A percentile compares a stretch with the other conserved stretches of the same genome.
phyloP scores from a whole-genome alignment of 805 yeast species.

The Starmera caribaea region DNA sequence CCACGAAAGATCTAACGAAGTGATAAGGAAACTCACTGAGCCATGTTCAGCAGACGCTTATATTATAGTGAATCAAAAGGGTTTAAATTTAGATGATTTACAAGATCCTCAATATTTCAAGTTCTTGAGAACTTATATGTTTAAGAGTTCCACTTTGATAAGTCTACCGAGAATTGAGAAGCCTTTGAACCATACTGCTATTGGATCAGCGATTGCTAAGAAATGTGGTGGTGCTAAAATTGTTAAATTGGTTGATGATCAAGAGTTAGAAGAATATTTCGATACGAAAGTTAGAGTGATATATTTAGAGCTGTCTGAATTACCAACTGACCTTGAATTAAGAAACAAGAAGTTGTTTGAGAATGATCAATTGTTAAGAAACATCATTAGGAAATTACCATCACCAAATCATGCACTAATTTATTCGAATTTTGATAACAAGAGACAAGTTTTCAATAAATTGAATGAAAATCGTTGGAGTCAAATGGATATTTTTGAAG shows the following conservation, averaged over 20 bases:
- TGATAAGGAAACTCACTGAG: constrained; percentile 22
- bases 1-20: constrained; percentile 16
- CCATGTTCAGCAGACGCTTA: constrained; percentile 49
- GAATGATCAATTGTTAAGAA: constrained; percentile 35
- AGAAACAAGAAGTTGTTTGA: constrained; percentile 25
- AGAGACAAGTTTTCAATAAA: constrained; percentile 15
- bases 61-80: constrained; percentile 45
- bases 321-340: constrained; percentile 27
- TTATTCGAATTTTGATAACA: constrained; percentile 32
- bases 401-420: constrained; percentile 61
- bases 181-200: constrained; percentile 29
- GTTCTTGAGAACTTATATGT: constrained; percentile 39
- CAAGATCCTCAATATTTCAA: constrained; percentile 32
- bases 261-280: constrained; percentile 43
- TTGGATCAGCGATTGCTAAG: constrained; percentile 32
- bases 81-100: constrained; percentile 38
- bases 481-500: constrained; percentile 40
- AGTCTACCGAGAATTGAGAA: constrained; percentile 42
- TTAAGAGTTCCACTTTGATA: constrained; percentile 50
- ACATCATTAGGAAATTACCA: constrained; percentile 58
- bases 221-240: constrained; percentile 45
- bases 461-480: constrained; percentile 22
- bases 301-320: constrained; percentile 42
- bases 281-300: constrained; percentile 60
- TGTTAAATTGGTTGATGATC: constrained; percentile 29